These are phyloP conservation scores for Dimocarpus longan DNA, from an alignment of 345 rosid species.

Conservation along the genomic window DNA sequence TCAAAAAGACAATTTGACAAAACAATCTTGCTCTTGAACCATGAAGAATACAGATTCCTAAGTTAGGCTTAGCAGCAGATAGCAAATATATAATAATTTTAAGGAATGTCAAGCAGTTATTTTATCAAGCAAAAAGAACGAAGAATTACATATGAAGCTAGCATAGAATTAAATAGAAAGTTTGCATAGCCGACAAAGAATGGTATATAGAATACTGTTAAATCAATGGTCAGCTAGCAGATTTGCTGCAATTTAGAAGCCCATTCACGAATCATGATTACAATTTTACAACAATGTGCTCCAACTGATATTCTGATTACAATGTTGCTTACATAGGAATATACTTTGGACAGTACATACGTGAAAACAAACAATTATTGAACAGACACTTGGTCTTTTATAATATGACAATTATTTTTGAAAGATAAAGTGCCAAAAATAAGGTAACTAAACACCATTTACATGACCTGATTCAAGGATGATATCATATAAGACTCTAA, in stretches of 20 bases:
- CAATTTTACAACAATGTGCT: neutral
- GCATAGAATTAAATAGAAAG: neutral
- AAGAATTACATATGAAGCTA: neutral
- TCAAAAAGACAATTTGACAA: constrained; percentile 14
- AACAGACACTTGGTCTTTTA: neutral
- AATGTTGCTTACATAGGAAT: neutral
- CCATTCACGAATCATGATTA: neutral
- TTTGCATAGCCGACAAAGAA: neutral
- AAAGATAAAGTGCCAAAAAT: neutral
- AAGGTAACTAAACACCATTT: neutral
- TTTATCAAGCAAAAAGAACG: neutral
- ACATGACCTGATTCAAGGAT: neutral
- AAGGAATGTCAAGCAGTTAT: neutral
- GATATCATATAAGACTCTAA: neutral
- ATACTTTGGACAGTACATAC: neutral
- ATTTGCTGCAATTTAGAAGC: neutral
- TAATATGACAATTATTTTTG: neutral
- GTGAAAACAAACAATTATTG: neutral
- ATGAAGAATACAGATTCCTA: neutral
- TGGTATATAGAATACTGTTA: neutral
- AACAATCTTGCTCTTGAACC: constrained; percentile 2
- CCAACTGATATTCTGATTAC: neutral
- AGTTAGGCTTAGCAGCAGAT: neutral
- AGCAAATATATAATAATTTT: neutral
- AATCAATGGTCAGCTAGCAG: neutral